phyloP scores from a whole-genome alignment of 2,329 filamentous ascomycete genomes.

The Curvularia eragrostidis region DNA sequence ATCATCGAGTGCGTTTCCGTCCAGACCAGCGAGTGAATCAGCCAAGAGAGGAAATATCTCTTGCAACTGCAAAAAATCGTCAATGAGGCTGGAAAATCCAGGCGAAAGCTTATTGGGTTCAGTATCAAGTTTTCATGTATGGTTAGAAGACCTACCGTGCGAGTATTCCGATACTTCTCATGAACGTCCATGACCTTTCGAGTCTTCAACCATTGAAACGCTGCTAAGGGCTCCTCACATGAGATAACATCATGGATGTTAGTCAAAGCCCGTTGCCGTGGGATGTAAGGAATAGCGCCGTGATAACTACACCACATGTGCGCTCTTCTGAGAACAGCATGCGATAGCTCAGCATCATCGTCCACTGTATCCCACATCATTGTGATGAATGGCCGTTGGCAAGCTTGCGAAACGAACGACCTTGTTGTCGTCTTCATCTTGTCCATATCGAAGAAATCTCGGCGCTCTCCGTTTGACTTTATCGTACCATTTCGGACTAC shows the following conservation, averaged over 20 bases:
- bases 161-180: conserved; percentile 42
- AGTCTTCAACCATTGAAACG: conserved; percentile 50
- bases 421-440: conserved; percentile 50
- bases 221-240: conserved; percentile 44
- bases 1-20: conserved; percentile 30
- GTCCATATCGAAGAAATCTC: conserved; percentile 50
- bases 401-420: conserved; percentile 48
- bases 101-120: conserved; percentile 32
- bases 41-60: conserved; percentile 37
- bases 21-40: conserved; percentile 35
- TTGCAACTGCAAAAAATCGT: conserved; percentile 42
- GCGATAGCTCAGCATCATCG: conserved; percentile 42
- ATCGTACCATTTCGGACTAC: conserved; percentile 48
- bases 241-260: conserved; percentile 33
- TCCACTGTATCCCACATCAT: conserved; percentile 52
- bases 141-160: conserved; percentile 28
- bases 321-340: conserved; percentile 45
- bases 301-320: conserved; percentile 50
- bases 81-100: conserved; percentile 40
- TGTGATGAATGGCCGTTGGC: conserved; percentile 44
- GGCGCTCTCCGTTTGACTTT: conserved; percentile 41
- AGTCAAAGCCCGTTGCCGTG: conserved; percentile 33
- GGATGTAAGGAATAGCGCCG: conserved; percentile 42
- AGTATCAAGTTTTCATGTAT: neutral
- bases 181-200: conserved; percentile 47